Conservation (phyloP, 2,329 filamentous ascomycete species). For the Thelonectria rubi region DNA sequence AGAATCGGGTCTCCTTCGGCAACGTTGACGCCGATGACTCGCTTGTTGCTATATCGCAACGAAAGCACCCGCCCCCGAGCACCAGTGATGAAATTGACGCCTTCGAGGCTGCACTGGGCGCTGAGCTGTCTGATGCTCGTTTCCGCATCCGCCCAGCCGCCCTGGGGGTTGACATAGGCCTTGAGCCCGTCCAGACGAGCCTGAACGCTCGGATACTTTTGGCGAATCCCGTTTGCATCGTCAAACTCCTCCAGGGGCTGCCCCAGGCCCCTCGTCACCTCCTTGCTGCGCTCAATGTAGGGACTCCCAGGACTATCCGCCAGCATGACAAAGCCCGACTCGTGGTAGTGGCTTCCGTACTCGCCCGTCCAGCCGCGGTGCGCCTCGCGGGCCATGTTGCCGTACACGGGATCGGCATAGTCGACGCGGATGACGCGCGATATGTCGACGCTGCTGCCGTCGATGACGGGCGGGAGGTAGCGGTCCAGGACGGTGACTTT, state of each 20-base stretch:
- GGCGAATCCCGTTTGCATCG: constrained; percentile 34
- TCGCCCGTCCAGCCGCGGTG: constrained; percentile 39
- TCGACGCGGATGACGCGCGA: constrained; percentile 59
- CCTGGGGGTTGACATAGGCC: constrained; percentile 42
- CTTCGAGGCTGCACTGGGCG: constrained; percentile 39
- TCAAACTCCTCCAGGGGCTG: constrained; percentile 37
- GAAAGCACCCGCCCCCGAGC: constrained; percentile 41
- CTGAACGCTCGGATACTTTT: constrained; percentile 33
- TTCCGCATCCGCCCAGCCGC: constrained; percentile 48
- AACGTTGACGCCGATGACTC: constrained; percentile 41
- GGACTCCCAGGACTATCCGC: constrained; percentile 26
- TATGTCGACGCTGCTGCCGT: constrained; percentile 53
- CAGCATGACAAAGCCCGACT: constrained; percentile 47
- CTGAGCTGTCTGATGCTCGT: constrained; percentile 41
- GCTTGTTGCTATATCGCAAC: constrained; percentile 29
- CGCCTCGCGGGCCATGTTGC: constrained; percentile 59
- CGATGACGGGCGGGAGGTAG: constrained; percentile 47
- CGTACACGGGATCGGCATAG: constrained; percentile 72
- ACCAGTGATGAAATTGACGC: constrained; percentile 46
- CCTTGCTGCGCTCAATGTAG: constrained; percentile 36
- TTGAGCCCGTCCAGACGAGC: constrained; percentile 36
- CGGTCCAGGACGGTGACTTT: constrained; percentile 59
- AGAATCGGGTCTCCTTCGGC: constrained; percentile 53
- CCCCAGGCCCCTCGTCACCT: constrained; percentile 28
- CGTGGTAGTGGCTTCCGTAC: constrained; percentile 44